Percentiles rank a stretch among this genome's conserved stretches.
These are phyloP conservation scores for Reutealis trisperma DNA, from an alignment of 345 rosid species.

Conservation along the genomic window DNA sequence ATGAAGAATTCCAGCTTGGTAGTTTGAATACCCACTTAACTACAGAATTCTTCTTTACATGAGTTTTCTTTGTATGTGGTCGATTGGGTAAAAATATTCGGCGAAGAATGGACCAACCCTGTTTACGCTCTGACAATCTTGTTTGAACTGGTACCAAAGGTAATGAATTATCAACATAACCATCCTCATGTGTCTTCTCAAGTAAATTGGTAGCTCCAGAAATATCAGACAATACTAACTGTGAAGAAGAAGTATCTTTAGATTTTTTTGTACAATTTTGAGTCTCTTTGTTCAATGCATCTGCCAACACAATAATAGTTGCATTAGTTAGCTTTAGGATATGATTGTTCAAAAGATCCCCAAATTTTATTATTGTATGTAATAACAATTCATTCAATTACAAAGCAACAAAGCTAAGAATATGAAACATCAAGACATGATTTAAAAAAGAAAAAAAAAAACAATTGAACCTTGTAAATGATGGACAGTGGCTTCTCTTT, in stretches of 20 bases:
- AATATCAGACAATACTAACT: no score
- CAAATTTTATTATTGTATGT: background rate
- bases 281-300: conserved; percentile 21
- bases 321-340: conserved; percentile 4
- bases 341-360: conserved; percentile 7
- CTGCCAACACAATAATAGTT: conserved; percentile 24
- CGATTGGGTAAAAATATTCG: conserved; percentile 40
- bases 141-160: conserved; percentile 54
- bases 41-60: conserved; percentile 46
- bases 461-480: conserved; percentile 34
- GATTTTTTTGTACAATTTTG: conserved; percentile 9
- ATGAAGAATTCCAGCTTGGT: conserved; percentile 58
- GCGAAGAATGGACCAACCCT: conserved; percentile 65
- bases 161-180: conserved; percentile 39
- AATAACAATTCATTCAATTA: conserved; percentile 11
- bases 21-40: conserved; percentile 54
- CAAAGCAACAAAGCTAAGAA: background rate
- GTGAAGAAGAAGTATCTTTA: no score
- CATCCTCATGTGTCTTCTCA: conserved; percentile 19
- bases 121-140: conserved; percentile 36
- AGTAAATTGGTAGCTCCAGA: conserved; percentile 10
- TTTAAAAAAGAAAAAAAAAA: background rate
- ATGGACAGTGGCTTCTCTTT: conserved; percentile 55
- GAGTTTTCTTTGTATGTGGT: conserved; percentile 41
- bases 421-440: no score